Evolutionary conservation across 192 early-diverging fungal genomes (phyloP).

Genomic region (Backusella liffmaniae): DNA sequence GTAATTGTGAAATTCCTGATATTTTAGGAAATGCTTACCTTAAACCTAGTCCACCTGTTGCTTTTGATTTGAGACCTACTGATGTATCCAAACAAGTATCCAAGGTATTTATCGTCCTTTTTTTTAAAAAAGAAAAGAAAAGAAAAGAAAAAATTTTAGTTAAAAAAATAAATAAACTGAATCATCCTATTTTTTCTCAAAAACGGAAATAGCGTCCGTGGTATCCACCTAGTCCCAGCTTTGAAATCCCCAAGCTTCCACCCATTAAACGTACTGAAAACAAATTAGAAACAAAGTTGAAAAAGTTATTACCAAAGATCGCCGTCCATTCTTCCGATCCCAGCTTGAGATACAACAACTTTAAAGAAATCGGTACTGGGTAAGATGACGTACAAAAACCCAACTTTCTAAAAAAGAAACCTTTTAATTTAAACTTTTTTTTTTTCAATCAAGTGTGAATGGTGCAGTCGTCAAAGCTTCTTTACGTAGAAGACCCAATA

Average conservation of each 20-base stretch:
- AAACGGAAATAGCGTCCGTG: conserved; percentile 28
- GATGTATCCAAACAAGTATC: conserved; percentile 28
- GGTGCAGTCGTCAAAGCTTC: conserved; percentile 38
- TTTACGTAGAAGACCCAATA: conserved; percentile 25
- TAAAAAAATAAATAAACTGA: background rate
- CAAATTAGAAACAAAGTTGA: conserved; percentile 32
- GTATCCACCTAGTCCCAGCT: conserved; percentile 37
- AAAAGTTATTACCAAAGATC: conserved; percentile 27
- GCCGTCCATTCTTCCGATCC: conserved; percentile 26
- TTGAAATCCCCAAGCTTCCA: conserved; percentile 25
- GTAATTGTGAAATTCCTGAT: conserved; percentile 36
- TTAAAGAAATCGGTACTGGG: conserved; percentile 36
- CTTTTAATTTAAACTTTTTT: background rate
- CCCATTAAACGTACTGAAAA: conserved; percentile 32
- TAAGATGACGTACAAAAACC: background rate
- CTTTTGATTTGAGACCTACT: conserved; percentile 21
- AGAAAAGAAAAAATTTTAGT: background rate
- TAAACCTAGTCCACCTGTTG: conserved; percentile 26
- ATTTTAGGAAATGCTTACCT: conserved; percentile 38
- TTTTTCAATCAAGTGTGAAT: conserved; percentile 24
- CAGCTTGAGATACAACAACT: conserved; percentile 19
- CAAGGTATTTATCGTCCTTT: conserved; percentile 17
- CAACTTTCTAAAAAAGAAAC: background rate
- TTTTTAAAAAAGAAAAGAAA: background rate
- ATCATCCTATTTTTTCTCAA: conserved; percentile 1